Base-by-base conservation (phyloP, 371 early-diverging fungal species). In the Choanephora cucurbitarum region DNA sequence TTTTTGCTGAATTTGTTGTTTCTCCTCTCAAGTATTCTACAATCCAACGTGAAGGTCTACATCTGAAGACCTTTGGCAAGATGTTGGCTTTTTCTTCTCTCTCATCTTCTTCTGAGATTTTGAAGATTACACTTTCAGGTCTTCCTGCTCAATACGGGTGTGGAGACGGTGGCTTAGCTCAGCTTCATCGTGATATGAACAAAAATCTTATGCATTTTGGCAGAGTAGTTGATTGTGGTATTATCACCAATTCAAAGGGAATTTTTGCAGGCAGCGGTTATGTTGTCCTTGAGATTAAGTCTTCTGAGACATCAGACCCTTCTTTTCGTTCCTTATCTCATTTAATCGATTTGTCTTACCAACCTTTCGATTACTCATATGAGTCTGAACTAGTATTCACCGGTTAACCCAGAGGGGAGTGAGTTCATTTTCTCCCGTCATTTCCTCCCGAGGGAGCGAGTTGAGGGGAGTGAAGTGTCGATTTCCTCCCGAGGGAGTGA, bases 261-360 rank as follows among this genome's bases (percentile, higher is more conserved):
- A 13, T 53, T 15, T 53, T 33, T 32, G 32, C 45, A 15, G 53
- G 53, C 5, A 19, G 34, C 11, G 53, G 53, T 4, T 53, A 53
- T 22, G 53, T 44, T 1, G 53, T 53, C 8, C 32, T 53, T 49
- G 72, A 23, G 49, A 62, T 10, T 77, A 77, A 44, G 72, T 72
- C 19, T 74, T 72, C 34, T n/a, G n/a, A n/a, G n/a, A n/a, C n/a
- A n/a, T n/a, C n/a, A n/a, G n/a, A n/a, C 59, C 59, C 5, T 28
- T 7, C 28, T 28, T 7, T 7, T 52, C 60, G 5, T 42, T 81
- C 13, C 81, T 82, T 58, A 72, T 74, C 18, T 78, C 83, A 1
- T 79, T 81, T 49, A 75, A 80, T 2, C 79, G 81, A 43, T 80
- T 81, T 14, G 83, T 0, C 24, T 1, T 53, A 53, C 53, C 22